Conservation (phyloP, 2,329 filamentous ascomycete species). For the Paracoccidioides lutzii region DNA sequence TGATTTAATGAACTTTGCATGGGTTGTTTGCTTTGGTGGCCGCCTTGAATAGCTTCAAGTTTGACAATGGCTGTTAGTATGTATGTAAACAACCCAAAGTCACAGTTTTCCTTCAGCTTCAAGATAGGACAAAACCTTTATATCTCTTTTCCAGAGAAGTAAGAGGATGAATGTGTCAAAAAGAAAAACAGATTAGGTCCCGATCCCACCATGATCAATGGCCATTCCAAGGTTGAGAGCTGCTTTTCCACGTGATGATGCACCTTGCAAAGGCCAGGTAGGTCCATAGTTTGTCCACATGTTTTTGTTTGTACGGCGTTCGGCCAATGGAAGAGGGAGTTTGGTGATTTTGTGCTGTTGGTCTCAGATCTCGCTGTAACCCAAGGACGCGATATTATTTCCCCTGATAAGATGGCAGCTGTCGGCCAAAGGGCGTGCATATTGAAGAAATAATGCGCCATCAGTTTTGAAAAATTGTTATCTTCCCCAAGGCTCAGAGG, state of each 20-base stretch:
- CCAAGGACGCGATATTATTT: not conserved
- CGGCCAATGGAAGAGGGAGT: not conserved
- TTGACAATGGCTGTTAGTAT: not conserved
- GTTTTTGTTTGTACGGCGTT: not conserved
- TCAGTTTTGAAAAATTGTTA: too few species aligned
- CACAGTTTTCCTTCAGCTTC: not conserved
- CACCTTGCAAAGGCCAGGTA: not conserved
- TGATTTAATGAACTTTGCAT: not conserved
- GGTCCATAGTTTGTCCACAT: not conserved
- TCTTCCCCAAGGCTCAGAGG: too few species aligned
- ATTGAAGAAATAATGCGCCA: not conserved
- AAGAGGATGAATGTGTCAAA: not conserved
- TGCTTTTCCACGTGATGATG: not conserved
- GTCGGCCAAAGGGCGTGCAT: not conserved
- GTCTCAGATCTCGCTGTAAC: not conserved
- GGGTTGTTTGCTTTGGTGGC: too few species aligned
- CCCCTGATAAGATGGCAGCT: too few species aligned
- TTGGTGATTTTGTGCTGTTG: not conserved
- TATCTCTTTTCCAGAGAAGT: not conserved
- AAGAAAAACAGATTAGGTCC: not conserved
- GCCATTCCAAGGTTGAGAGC: not conserved
- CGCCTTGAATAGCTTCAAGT: not conserved
- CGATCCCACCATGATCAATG: not conserved
- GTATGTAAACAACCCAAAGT: not conserved
- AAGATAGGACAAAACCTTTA: not conserved